Evolutionary conservation across 305 asterid species (phyloP).

Genomic region (Fraxinus albicans): DNA sequence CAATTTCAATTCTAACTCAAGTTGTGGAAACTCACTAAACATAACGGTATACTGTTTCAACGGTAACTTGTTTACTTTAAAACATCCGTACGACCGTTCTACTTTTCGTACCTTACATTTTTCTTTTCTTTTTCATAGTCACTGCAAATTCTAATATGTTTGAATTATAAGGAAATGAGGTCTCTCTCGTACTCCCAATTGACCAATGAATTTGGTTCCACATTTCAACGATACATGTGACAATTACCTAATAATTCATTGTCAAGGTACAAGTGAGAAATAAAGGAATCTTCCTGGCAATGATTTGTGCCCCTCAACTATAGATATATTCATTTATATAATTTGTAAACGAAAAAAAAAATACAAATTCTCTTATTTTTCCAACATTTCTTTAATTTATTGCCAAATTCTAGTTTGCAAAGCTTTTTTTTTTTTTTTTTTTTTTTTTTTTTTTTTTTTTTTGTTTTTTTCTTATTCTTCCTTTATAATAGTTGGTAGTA

Average conservation of each 20-base stretch:
- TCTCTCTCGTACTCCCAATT: neutral
- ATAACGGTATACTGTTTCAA: neutral
- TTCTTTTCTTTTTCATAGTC: neutral
- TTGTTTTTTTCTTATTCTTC: neutral
- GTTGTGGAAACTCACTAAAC: neutral
- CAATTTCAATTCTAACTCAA: neutral
- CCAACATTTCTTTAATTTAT: neutral
- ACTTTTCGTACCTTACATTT: neutral
- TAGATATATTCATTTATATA: neutral
- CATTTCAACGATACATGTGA: neutral
- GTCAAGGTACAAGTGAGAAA: neutral
- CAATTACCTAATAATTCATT: neutral
- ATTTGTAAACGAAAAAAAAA: neutral
- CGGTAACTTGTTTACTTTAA: neutral
- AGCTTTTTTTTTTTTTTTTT: no score
- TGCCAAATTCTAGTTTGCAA: neutral
- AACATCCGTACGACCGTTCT: neutral
- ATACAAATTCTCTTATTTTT: neutral
- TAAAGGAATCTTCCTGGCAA: neutral
- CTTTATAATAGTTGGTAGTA: neutral
- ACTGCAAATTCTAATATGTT: neutral
- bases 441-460: no score
- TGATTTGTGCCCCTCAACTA: neutral
- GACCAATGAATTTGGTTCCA: neutral
- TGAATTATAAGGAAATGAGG: neutral